Base-by-base conservation (phyloP, 345 rosid genomes). In the Pugionium cornutum region DNA sequence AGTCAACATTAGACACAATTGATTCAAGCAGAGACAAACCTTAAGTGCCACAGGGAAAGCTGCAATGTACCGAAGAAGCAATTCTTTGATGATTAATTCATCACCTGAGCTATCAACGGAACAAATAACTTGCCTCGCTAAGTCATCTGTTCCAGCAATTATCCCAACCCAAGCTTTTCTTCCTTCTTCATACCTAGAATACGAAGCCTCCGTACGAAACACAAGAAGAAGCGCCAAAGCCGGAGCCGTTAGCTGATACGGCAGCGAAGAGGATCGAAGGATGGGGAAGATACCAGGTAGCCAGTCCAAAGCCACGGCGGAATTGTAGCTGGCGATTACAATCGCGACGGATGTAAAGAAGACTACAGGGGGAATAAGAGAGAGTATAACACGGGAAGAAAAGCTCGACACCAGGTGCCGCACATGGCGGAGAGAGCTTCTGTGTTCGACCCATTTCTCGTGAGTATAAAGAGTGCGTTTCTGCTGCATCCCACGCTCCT, bases 161-260 rank as follows among this genome's bases (percentile, higher is more conserved):
- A 92, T 77, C 82, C 85, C 83, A 62, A 82, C 88, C 98, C 96
- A 92, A 10, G 94, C 88, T 56, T 83, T 83, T 54, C 80, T 83
- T 41, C 98, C 98, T 67, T 86, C 83, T 71, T 81, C 94, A 53
- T 68, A 89, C 80, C 98, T 81, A 2, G 98, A 89, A 76, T 89
- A 92, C 6, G 98, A 89, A 26, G 98, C 97, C 83, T 92, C 98
- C 0, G 95, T 92, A 61, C 98, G 76, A 44, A 92, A 92, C 43
- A 89, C 98, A 35, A 92, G 64, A 74, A 92, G 84, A 76, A 92
- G 76, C 35, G 98, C 98, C 76, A 92, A 65, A 37, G 97, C 97
- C 4, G 98, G 87, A 32, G 96, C 97, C 0, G 97, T 89, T 26
- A 92, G 61, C 82, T 92, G 94, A 67, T 88, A 88, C 1, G 97